Base-by-base conservation (phyloP, 2,329 filamentous ascomycete species). In the Microsporum ferrugineum region DNA sequence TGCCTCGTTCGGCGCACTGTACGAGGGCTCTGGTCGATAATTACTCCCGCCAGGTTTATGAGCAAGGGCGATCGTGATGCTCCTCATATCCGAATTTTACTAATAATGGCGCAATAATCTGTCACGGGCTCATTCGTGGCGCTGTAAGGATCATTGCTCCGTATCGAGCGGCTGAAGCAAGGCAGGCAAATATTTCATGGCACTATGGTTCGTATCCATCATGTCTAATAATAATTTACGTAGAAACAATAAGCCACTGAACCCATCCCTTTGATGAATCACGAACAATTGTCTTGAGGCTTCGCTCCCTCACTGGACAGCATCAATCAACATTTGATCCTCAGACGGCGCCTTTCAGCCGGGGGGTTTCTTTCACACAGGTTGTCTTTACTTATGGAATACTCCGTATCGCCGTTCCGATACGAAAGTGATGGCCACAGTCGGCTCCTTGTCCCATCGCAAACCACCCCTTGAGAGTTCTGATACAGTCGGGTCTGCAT, bases 361-460 rank as follows among this genome's bases (percentile, higher is more conserved):
- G 51, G 51, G 51, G 31, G 36, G 27, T 55, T 55, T 55, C 31
- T 14, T 14, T 31, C 39, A 6, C 38, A 41, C n/a, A 17, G 12
- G 33, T 31, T 55, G 36, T 36, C 51, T 34, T 17, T 34, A 23
- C 17, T 43, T 43, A n/a, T 43, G 31, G 51, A 55, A 55, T 31
- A 34, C 33, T n/a, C 51, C 51, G 51, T 36, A 55, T 55, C 51
- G 31, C 51, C 51, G 51, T 55, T 31, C 51, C 51, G 51, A 36
- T 38, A 36, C 12, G 51, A 55, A 17, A 55, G 39, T 23, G 43
- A 39, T 47, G 51, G 51, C 51, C 51, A 55, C 33, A 34, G 51
- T 55, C 51, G 51, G 51, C 51, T 55, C n/a, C 51, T 36, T 36
- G 51, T 55, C 33, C 51, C 51, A 55, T 55, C 51, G n/a, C 31